Evolutionary conservation across 2,329 filamentous ascomycete species (phyloP).

Genomic region (Penicillium janthinellum): DNA sequence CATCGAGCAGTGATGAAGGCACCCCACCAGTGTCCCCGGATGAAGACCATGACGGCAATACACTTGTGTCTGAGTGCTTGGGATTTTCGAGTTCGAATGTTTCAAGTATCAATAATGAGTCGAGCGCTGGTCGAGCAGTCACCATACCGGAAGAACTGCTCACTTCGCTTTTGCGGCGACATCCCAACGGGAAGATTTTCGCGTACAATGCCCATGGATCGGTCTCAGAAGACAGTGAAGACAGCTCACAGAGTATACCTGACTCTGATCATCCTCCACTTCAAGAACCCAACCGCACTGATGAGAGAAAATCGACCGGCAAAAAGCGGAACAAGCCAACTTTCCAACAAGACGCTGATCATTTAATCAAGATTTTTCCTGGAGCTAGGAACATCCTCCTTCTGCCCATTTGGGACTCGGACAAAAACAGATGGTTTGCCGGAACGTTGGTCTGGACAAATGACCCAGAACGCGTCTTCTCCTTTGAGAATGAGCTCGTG

Average conservation of each 20-base stretch:
- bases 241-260: no score
- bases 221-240: slow-evolving; percentile 25
- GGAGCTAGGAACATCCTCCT: slow-evolving; percentile 30
- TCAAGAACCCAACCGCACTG: no score
- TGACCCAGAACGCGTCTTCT: slow-evolving; percentile 28
- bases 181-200: slow-evolving; percentile 34
- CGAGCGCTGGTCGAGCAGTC: slow-evolving; percentile 13
- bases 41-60: no score
- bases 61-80: no score
- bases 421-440: slow-evolving; percentile 30
- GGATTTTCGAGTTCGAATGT: slow-evolving; percentile 22
- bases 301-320: no score
- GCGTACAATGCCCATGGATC: slow-evolving; percentile 26
- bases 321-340: slow-evolving; percentile 18
- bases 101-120: slow-evolving; percentile 20
- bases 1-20: no score
- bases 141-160: slow-evolving; percentile 24
- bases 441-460: slow-evolving; percentile 34
- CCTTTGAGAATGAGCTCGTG: slow-evolving; percentile 28
- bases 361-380: slow-evolving; percentile 25
- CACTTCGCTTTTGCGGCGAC: slow-evolving; percentile 23
- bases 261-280: no score
- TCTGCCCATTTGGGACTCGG: slow-evolving; percentile 36
- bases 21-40: no score
- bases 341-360: slow-evolving; percentile 22